These are phyloP conservation scores for Curvularia sp. DNA, from an alignment of 2,329 filamentous ascomycete genomes.

Conservation along the genomic window DNA sequence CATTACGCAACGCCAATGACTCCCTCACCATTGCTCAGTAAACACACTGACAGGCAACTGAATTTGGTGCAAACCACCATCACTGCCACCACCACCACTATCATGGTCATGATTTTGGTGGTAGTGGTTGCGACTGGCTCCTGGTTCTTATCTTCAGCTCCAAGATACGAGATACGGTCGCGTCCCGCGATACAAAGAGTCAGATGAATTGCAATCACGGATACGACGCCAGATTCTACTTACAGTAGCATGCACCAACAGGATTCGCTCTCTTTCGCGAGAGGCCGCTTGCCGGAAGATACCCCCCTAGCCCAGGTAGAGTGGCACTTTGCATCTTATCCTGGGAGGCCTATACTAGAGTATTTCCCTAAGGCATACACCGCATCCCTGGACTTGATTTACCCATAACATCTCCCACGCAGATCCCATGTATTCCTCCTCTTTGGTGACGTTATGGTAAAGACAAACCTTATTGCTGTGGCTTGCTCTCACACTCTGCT, in stretches of 20 bases:
- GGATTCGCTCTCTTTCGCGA: background rate
- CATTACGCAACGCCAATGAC: conserved; percentile 7
- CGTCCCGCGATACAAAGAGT: conserved; percentile 27
- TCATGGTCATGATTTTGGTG: conserved; percentile 5
- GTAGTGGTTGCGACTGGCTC: conserved; percentile 1
- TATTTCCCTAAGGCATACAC: background rate
- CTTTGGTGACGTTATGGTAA: background rate
- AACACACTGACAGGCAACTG: conserved; percentile 1
- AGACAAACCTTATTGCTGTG: background rate
- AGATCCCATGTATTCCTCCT: background rate
- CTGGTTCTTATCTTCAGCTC: conserved; percentile 15
- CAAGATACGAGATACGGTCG: conserved; percentile 7
- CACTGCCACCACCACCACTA: background rate
- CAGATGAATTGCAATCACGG: conserved; percentile 30
- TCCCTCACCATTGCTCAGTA: conserved; percentile 2
- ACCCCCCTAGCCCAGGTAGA: background rate
- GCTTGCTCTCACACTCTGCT: conserved; percentile 4
- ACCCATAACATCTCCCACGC: background rate
- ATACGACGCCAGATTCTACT: conserved; percentile 21
- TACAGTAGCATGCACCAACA: conserved; percentile 7
- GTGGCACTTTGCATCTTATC: background rate
- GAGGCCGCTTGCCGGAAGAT: too few relatives aligned
- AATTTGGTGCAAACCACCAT: background rate
- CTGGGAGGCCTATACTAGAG: background rate
- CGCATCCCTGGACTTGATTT: background rate